Evolutionary conservation across 2,329 filamentous ascomycete genomes (phyloP), one percentile per base, ranked within the genome.

Genomic region (Sclerotinia sclerotiorum): DNA sequence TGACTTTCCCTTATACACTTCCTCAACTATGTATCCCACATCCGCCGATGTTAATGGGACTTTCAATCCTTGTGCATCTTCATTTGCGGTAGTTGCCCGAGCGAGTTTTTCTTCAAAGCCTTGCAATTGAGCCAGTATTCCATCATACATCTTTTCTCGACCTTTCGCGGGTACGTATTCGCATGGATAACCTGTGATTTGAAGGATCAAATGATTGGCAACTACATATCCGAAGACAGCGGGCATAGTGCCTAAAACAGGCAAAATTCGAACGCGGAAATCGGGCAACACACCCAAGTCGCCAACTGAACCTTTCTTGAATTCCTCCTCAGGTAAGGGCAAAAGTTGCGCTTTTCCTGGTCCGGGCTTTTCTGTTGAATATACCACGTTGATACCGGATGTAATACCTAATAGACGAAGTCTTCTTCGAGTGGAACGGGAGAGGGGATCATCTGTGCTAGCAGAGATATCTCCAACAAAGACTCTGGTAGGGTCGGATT

Each of bases 221-320:
- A 92, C 87, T 0, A 90, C 91, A 68, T 97, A 91, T 11, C 95
- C 95, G 78, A 99, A 99, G 0, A 98, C 90, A 2, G 95, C 94
- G 0, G 95, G 95, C 94, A 99, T 97, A 0, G 95, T 99, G 0
- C 95, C 95, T 3, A 99, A 82, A 0, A 99, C 95, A 0, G 95
- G 95, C 11, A 99, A 80, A 68, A 99, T 99, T n/a, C 95, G 86
- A 13, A 97, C 92, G 32, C 95, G 86, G 79, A 99, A 99, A 77
- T 97, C 94, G 1, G 94, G 91, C 63, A 99, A 85, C 0, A 96
- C 92, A 55, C 93, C 91, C 0, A 98, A 84, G 73, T 97, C 94
- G 35, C 90, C 90, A 0, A 98, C 93, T 24, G 88, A 84, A 24
- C 95, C 95, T 79, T 95, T 97, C 60, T 87, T 80, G 75, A 93